Percentiles rank a stretch among this genome's conserved stretches.
These are phyloP conservation scores for Neurospora sp. DNA, from an alignment of 495 filamentous ascomycete genomes.

Conservation along the genomic window DNA sequence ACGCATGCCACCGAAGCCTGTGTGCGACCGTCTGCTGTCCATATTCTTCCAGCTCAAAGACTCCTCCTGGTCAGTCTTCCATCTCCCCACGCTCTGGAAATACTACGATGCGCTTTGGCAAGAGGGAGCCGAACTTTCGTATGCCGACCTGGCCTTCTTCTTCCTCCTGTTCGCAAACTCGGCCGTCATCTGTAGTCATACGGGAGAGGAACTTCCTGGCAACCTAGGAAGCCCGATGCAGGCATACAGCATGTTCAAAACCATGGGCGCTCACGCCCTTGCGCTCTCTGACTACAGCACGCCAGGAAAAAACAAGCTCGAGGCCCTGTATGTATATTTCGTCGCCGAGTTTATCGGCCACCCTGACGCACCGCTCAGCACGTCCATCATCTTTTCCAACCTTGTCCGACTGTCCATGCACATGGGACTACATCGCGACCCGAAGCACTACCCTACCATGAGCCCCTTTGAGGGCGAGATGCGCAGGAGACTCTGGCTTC, in stretches of 20 bases:
- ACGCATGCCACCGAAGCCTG: constrained; percentile 30
- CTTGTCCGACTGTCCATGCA: constrained; percentile 29
- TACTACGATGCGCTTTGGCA: constrained; percentile 26
- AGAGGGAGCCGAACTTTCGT: constrained; percentile 3
- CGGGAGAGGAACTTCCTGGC: constrained; percentile 15
- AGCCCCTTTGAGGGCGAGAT: constrained; percentile 26
- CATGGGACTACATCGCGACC: constrained; percentile 32
- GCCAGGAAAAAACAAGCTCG: constrained; percentile 28
- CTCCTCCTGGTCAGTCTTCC: constrained; percentile 29
- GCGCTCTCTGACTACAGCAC: constrained; percentile 33
- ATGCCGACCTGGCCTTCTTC: constrained; percentile 21
- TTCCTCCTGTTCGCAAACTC: constrained; percentile 21
- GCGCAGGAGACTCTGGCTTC: constrained; percentile 26
- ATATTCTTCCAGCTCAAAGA: constrained; percentile 36
- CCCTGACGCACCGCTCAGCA: constrained; percentile 24
- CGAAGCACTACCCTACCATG: constrained; percentile 25
- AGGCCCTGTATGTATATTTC: constrained; percentile 29
- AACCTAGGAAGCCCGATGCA: constrained; percentile 8
- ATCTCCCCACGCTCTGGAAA: constrained; percentile 36
- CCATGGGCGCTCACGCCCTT: constrained; percentile 25
- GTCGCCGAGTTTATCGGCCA: constrained; percentile 25
- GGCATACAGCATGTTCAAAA: constrained; percentile 11
- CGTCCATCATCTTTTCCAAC: constrained; percentile 29
- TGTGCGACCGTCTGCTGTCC: constrained; percentile 36
- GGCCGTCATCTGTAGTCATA: constrained; percentile 11